A percentile compares a stretch with the other conserved stretches of the same genome.
phyloP scores from a whole-genome alignment of 805 yeast species.

The Wickerhamomyces bisporus region DNA sequence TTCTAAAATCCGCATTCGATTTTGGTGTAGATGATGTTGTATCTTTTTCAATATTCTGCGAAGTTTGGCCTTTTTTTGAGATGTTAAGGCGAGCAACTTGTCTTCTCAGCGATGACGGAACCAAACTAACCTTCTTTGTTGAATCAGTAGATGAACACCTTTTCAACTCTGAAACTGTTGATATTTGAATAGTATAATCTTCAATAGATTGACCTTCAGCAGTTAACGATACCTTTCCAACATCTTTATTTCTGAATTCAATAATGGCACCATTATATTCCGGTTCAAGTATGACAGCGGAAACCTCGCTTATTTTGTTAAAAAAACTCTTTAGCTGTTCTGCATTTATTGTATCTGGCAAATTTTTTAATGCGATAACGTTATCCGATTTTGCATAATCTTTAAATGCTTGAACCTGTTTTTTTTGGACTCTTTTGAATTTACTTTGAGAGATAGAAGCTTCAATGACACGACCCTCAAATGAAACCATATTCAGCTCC shows the following conservation, averaged over 20 bases:
- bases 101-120: background rate
- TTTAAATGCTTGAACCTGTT: constrained; percentile 20
- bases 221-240: constrained; percentile 47
- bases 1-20: constrained; percentile 24
- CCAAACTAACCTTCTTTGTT: background rate
- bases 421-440: constrained; percentile 28
- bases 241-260: constrained; percentile 37
- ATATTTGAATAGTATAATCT: constrained; percentile 28
- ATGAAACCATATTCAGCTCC: constrained; percentile 31
- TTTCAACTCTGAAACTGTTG: constrained; percentile 29
- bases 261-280: constrained; percentile 45
- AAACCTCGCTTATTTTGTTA: constrained; percentile 32
- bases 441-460: constrained; percentile 45
- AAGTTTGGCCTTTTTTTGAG: background rate
- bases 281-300: constrained; percentile 40
- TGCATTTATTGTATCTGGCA: constrained; percentile 34
- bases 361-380: constrained; percentile 20
- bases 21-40: background rate
- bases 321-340: constrained; percentile 31
- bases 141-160: background rate
- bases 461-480: constrained; percentile 43
- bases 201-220: constrained; percentile 36
- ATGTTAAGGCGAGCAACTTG: background rate
- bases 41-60: no score
- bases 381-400: constrained; percentile 18